Percentiles rank a stretch among this genome's conserved stretches.
These are phyloP conservation scores for Hypoxylon sp. DNA, from an alignment of 2,329 filamentous ascomycete genomes.

Conservation along the genomic window DNA sequence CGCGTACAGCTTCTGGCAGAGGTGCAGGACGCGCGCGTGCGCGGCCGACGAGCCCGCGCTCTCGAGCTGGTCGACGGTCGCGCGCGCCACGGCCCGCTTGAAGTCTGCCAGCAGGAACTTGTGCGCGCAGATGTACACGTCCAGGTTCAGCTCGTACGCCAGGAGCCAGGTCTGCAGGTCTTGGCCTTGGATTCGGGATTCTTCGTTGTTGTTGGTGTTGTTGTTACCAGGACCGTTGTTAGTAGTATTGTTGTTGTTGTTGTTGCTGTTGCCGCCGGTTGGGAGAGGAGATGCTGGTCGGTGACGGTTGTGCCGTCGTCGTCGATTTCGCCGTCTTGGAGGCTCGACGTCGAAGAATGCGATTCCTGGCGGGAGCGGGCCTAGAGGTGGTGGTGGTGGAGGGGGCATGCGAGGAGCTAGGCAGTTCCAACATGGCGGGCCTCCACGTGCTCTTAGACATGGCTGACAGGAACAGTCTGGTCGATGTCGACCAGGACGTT, in stretches of 20 bases:
- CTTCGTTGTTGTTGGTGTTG: conserved; percentile 32
- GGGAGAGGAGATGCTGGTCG: not conserved
- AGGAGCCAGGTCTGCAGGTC: conserved; percentile 59
- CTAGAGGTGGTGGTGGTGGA: conserved; percentile 38
- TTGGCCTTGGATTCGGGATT: conserved; percentile 52
- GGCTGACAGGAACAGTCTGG: conserved; percentile 55
- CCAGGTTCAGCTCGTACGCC: conserved; percentile 56
- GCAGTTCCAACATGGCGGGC: conserved; percentile 55
- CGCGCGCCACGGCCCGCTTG: conserved; percentile 53
- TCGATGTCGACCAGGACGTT: conserved; percentile 56
- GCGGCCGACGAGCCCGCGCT: conserved; percentile 54
- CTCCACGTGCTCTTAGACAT: conserved; percentile 48
- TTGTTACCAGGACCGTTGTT: conserved; percentile 17
- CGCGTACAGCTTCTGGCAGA: conserved; percentile 54
- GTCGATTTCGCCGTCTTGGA: conserved; percentile 15
- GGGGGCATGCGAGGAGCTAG: conserved; percentile 47
- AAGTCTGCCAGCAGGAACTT: conserved; percentile 58
- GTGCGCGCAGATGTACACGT: conserved; percentile 60
- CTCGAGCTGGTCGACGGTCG: conserved; percentile 56
- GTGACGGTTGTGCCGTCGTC: conserved; percentile 12
- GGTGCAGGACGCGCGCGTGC: conserved; percentile 53
- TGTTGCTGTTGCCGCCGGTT: not conserved
- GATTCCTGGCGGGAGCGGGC: conserved; percentile 19
- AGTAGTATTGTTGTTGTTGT: not conserved
- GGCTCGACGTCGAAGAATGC: conserved; percentile 26